Conservation (phyloP, 2,329 filamentous ascomycete species). For the Beauveria medogensis region DNA sequence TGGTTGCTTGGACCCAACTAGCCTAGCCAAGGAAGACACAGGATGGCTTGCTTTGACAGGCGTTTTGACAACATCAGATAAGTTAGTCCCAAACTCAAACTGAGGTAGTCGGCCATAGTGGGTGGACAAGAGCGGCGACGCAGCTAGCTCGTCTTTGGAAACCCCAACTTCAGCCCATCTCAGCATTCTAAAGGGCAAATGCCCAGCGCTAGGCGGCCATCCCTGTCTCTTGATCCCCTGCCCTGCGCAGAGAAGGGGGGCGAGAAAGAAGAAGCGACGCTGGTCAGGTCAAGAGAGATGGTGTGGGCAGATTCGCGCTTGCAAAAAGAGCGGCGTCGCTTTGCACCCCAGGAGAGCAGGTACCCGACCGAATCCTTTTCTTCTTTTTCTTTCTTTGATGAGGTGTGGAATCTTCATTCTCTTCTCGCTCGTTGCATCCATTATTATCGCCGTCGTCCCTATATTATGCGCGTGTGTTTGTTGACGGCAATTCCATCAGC, state of each 20-base stretch:
- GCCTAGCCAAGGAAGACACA: neutral
- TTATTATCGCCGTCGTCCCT: neutral
- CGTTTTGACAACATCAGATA: neutral
- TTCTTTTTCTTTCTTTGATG: neutral
- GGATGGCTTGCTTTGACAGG: neutral
- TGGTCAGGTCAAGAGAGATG: conserved; percentile 1
- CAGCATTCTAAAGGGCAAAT: neutral
- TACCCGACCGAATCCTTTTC: neutral
- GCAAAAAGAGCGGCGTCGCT: conserved; percentile 6
- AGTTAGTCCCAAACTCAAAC: neutral
- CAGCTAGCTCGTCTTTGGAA: conserved; percentile 6
- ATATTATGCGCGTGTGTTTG: neutral
- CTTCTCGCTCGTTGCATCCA: neutral
- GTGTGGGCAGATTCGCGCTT: conserved; percentile 2
- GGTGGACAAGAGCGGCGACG: neutral
- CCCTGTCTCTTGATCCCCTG: neutral
- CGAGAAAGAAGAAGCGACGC: neutral
- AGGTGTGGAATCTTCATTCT: neutral
- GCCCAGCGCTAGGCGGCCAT: neutral
- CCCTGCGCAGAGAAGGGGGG: neutral
- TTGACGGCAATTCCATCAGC: neutral
- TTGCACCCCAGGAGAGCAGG: neutral
- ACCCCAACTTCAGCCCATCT: conserved; percentile 6
- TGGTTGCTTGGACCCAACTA: neutral
- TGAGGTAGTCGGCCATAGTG: neutral